Base-by-base conservation (phyloP, 176 grass and related monocot genomes). In the Typha latifolia region DNA sequence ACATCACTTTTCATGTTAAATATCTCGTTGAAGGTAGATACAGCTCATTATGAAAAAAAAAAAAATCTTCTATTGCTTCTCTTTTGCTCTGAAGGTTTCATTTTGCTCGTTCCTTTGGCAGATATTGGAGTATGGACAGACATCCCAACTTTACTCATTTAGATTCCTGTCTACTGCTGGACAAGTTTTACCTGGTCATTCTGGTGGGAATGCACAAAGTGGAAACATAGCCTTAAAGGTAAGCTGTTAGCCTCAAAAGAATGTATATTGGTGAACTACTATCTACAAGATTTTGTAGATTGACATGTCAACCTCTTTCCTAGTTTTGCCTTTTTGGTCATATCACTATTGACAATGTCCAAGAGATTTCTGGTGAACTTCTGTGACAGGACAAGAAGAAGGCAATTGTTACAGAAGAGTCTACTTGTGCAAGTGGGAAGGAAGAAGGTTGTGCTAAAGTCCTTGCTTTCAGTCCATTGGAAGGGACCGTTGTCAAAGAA, bases 381-480 rank as follows among this genome's bases (percentile, higher is more conserved):
- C 52, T 79, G 57, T 81, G 61, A 47, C 55, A 32, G 22, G 49
- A 18, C 32, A 32, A 20, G 24, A 37, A 14, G 21, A 82, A 75
- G 31, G 51, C 65, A 50, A n/a, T 55, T 61, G 62, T 55, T 80
- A 69, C 56, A 12, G 55, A 64, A 23, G 49, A 70, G 19, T 63
- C 67, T 48, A 63, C 69, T 75, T 49, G 20, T 14, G 0, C 72
- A 49, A 81, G 22, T 22, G 49, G 32, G 52, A 71, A 70, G 76
- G 61, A 77, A 20, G 66, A 62, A 12, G 53, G 15, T 14, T 77
- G 43, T 29, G 34, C 62, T 49, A 83, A 85, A 50, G 84, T 96
- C 61, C 69, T 62, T 21, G 85, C 78, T 67, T 91, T 82, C 78
- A 91, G 88, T 57, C 88, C 87, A 29, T 62, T 86, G 27, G 92